Base-by-base conservation (phyloP, 176 grass and related monocot genomes). In the Raddia guianensis region DNA sequence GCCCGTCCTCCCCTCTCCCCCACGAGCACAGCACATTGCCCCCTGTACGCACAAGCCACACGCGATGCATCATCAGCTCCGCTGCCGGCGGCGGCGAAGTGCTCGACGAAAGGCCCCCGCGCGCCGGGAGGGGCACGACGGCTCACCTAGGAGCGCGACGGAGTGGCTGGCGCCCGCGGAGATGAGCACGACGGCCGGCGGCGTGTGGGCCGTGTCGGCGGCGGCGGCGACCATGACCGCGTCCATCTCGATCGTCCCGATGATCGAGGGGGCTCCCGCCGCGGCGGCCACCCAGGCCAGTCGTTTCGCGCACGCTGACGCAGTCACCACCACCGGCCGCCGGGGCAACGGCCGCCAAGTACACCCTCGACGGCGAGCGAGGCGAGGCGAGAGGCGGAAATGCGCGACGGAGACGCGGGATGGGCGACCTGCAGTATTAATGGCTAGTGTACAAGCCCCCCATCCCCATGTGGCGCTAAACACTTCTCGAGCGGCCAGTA, bases 1-100 rank as follows among this genome's bases (percentile, higher is more conserved):
- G 96, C 74, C 96, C 96, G 68, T 99, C 96, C 84, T 99, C 96
- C 5, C 96, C 96, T 74, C 96, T 95, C 60, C 96, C 96, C 96
- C 92, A 99, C 61, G 96, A 93, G 80, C 96, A 99, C 70, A 99
- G 81, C 74, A 66, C 68, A 89, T 95, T 91, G 54, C 82, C 96
- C 82, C 86, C 96, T 99, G 86, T 84, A 74, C 78, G 15, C 80
- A 71, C 12, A 47, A 15, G 8, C 43, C 12, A 20, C 11, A 5
- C 34, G 5, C 34, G 5, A 50, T 21, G 52, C 76, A 15, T 80
- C 37, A 82, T 80, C 37, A 82, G 37, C 46, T 12, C 15, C n/a
- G 2, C 15, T 6, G 11, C 20, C 44, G 53, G 42, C 27, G 9
- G 2, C 2, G 55, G 9, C 6, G 72, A 2, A 48, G 9, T 8